Evolutionary conservation across 1,139 yeast species (phyloP).

Genomic region (Taphrina wiesneri): DNA sequence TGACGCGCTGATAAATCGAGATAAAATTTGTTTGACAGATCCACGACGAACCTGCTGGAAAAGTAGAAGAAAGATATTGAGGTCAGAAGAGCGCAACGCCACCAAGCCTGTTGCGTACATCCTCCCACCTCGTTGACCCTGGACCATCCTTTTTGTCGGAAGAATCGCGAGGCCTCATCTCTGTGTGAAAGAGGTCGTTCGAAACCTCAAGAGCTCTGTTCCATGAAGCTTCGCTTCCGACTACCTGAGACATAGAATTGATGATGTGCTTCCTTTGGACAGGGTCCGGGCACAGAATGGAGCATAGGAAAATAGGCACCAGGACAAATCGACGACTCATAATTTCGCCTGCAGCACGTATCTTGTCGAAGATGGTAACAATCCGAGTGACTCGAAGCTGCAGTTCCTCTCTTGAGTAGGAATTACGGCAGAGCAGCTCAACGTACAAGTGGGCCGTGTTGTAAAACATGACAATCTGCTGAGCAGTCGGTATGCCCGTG

Average conservation of each 20-base stretch:
- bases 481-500: slow-evolving; percentile 24
- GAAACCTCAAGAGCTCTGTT: slow-evolving; percentile 27
- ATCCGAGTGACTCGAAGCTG: slow-evolving; percentile 2
- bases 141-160: background rate
- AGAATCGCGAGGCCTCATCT: background rate
- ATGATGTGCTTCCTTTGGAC: slow-evolving; percentile 8
- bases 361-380: slow-evolving; percentile 15
- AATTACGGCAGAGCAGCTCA: slow-evolving; percentile 7
- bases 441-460: slow-evolving; percentile 12
- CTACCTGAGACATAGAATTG: background rate
- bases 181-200: background rate
- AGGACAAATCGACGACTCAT: slow-evolving; percentile 23
- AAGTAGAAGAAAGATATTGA: background rate
- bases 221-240: slow-evolving; percentile 25
- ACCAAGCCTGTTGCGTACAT: slow-evolving; percentile 10
- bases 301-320: slow-evolving; percentile 27
- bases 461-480: slow-evolving; percentile 6
- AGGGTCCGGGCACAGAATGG: slow-evolving; percentile 16
- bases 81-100: background rate
- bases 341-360: background rate
- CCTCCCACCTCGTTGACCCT: slow-evolving; percentile 5
- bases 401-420: slow-evolving; percentile 2
- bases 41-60: background rate
- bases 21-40: background rate
- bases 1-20: too few species aligned